These are phyloP conservation scores for Blastomyces gilchristii DNA, from an alignment of 2,329 filamentous ascomycete species.

Conservation along the genomic window DNA sequence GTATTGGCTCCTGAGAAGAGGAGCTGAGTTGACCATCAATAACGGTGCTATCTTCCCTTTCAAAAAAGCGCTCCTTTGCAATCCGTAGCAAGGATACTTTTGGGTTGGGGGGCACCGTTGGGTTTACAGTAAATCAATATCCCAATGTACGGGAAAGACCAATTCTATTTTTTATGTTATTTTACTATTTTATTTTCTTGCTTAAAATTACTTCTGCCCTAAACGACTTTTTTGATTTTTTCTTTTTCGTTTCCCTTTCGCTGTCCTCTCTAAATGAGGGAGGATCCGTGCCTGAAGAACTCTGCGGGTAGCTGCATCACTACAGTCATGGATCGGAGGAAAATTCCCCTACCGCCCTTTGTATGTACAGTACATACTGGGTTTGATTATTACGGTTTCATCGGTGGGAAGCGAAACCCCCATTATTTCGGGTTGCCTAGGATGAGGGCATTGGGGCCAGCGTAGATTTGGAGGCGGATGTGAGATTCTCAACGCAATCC, in stretches of 20 bases:
- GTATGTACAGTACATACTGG: not conserved
- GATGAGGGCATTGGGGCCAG: not conserved
- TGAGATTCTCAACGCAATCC: not conserved
- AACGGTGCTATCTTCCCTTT: no score
- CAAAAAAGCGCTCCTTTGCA: no score
- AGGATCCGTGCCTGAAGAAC: slow-evolving; percentile 1
- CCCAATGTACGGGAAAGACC: not conserved
- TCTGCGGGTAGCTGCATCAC: slow-evolving; percentile 2
- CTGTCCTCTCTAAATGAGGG: not conserved
- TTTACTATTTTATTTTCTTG: not conserved
- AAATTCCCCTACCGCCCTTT: slow-evolving; percentile 3
- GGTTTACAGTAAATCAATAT: not conserved
- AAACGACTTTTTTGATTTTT: not conserved
- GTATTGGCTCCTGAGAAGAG: not conserved
- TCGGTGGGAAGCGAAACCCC: not conserved
- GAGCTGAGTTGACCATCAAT: no score
- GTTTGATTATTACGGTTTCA: not conserved
- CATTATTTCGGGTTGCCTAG: not conserved
- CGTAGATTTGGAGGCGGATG: not conserved
- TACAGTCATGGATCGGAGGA: not conserved
- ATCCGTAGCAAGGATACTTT: not conserved
- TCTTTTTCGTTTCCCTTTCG: no score
- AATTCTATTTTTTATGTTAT: no score
- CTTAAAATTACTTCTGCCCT: not conserved
- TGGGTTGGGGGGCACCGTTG: not conserved